Evolutionary conservation across 352 stramenopile genomes (phyloP).

Genomic region (Globisporangium cylindrosporum): DNA sequence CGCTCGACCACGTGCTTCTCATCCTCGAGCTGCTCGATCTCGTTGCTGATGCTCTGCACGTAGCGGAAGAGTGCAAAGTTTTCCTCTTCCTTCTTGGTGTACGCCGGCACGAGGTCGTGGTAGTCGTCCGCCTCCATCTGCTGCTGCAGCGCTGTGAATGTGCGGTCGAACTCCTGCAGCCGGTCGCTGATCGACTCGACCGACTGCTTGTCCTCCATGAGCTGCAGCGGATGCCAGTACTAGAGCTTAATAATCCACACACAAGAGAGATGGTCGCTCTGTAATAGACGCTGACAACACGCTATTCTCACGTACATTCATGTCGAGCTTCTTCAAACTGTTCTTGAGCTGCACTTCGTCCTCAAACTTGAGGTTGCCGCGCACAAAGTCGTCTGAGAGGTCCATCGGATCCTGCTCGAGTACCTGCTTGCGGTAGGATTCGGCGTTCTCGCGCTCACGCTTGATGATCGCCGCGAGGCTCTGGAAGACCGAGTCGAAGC

Average conservation of each 20-base stretch:
- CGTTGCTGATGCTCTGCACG: conserved; percentile 76
- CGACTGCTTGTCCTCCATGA: conserved; percentile 65
- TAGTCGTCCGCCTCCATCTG: conserved; percentile 68
- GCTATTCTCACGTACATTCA: conserved; percentile 30
- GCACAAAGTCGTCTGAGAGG: conserved; percentile 63
- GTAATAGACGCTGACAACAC: neutral
- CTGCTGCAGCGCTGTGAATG: conserved; percentile 54
- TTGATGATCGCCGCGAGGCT: conserved; percentile 70
- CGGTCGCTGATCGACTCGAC: conserved; percentile 70
- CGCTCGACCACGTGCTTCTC: conserved; percentile 55
- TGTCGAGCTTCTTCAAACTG: conserved; percentile 57
- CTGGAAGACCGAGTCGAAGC: conserved; percentile 72
- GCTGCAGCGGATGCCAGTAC: conserved; percentile 20
- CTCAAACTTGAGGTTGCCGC: conserved; percentile 73
- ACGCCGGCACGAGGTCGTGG: conserved; percentile 53
- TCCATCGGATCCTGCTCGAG: conserved; percentile 70
- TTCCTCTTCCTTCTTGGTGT: conserved; percentile 73
- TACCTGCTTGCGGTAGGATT: conserved; percentile 76
- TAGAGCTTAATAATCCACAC: neutral
- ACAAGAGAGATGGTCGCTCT: neutral
- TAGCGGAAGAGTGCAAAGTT: conserved; percentile 82
- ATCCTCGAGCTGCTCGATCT: conserved; percentile 81
- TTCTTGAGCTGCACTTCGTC: conserved; percentile 75
- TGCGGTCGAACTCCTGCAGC: conserved; percentile 72
- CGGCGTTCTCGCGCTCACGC: conserved; percentile 68